Conservation (phyloP, 768 basidiomycete genomes). For the Lyophyllum decastes region DNA sequence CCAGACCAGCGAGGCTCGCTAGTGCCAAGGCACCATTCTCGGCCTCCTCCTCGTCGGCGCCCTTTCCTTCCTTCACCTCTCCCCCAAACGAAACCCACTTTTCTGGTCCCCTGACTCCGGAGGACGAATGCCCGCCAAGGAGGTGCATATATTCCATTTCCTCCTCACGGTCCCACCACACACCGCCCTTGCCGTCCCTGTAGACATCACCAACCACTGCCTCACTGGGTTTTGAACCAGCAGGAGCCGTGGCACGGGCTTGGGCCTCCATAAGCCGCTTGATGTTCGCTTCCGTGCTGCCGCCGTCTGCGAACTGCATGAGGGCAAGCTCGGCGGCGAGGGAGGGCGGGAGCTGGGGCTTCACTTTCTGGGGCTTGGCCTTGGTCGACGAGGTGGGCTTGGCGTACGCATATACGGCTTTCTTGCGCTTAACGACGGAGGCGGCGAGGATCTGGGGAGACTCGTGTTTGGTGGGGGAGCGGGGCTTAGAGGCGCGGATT, state of each 20-base stretch:
- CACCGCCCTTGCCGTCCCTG: conserved; percentile 58
- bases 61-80: conserved; percentile 24
- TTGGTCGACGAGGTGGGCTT: conserved; percentile 49
- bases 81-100: conserved; percentile 46
- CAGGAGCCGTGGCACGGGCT: conserved; percentile 41
- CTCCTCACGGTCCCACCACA: conserved; percentile 77
- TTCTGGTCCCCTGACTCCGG: conserved; percentile 28
- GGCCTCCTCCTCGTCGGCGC: conserved; percentile 7
- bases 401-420: conserved; percentile 47
- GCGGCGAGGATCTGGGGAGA: conserved; percentile 25
- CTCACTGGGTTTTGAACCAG: conserved; percentile 18
- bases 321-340: conserved; percentile 68
- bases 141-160: conserved; percentile 69
- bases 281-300: conserved; percentile 54
- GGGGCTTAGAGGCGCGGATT: conserved; percentile 19
- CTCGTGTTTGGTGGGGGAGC: conserved; percentile 13
- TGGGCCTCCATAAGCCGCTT: conserved; percentile 56
- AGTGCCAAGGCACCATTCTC: conserved; percentile 18
- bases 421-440: conserved; percentile 49
- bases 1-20: conserved; percentile 21
- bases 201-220: conserved; percentile 51
- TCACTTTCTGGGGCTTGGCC: conserved; percentile 26
- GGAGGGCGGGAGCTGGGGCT: conserved; percentile 41
- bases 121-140: conserved; percentile 34
- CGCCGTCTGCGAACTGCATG: conserved; percentile 71